Evolutionary conservation across 2,329 filamentous ascomycete genomes (phyloP), one percentile per base, ranked within the genome.

Genomic region (Malbranchea zuffiana): DNA sequence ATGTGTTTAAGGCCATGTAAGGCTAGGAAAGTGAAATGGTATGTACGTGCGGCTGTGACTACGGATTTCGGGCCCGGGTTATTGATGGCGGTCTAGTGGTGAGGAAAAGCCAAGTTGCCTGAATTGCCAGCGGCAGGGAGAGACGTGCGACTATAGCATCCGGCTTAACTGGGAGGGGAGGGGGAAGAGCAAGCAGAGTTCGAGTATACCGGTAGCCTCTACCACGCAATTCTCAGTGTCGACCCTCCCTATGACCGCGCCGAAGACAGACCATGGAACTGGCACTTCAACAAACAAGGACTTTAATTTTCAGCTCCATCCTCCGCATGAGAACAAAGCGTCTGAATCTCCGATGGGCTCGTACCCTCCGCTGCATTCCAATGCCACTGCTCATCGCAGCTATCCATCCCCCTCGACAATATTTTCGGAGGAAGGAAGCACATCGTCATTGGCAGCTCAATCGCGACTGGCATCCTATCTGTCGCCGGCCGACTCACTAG

Each of bases 161-260:
- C 72, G 80, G 20, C 63, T 88, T 46, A 87, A 87, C 50, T 88
- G 83, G 83, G 78, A 80, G 42, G 81, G 82, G 3, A 72, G 82
- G 39, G 69, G 20, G 16, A 46, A 27, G 32, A 42, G 37, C 28
- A 40, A 37, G 26, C 7, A 12, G 3, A 24, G 26, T n/a, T n/a
- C n/a, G n/a, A n/a, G n/a, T n/a, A n/a, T n/a, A n/a, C n/a, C n/a
- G n/a, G n/a, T n/a, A n/a, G n/a, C n/a, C n/a, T n/a, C n/a, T n/a
- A n/a, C n/a, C n/a, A n/a, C n/a, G n/a, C n/a, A n/a, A n/a, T n/a
- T n/a, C n/a, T n/a, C n/a, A n/a, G n/a, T n/a, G n/a, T n/a, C n/a
- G n/a, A n/a, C n/a, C n/a, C n/a, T n/a, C n/a, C n/a, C n/a, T n/a
- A n/a, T n/a, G n/a, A n/a, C n/a, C n/a, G n/a, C n/a, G n/a, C n/a